Conservation (phyloP, 1,139 yeast genomes). For the Tardiomyces blankii region DNA sequence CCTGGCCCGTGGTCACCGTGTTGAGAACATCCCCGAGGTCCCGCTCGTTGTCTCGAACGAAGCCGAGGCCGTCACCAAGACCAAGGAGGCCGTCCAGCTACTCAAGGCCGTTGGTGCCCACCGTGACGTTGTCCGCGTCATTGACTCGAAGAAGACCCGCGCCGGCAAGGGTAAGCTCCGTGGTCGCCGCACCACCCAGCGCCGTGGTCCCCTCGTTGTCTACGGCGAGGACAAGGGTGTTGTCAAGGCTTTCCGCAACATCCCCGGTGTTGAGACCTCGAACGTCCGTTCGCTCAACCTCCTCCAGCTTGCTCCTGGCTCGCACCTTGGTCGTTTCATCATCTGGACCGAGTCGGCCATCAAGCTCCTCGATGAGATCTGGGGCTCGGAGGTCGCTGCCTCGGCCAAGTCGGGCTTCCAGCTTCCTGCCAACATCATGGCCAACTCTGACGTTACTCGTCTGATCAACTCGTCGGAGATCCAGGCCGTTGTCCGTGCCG, state of each 20-base stretch:
- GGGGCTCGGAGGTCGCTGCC: constrained; percentile 86
- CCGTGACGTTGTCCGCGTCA: constrained; percentile 95
- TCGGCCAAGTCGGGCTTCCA: constrained; percentile 84
- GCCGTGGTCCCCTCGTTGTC: constrained; percentile 99
- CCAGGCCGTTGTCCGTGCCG: constrained; percentile 97
- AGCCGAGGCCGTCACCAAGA: constrained; percentile 86
- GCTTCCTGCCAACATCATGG: constrained; percentile 86
- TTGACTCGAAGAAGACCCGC: constrained; percentile 97
- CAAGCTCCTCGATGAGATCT: constrained; percentile 91
- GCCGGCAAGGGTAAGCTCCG: constrained; percentile 99
- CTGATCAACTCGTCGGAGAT: constrained; percentile 98
- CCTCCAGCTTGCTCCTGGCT: constrained; percentile 99
- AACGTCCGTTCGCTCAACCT: constrained; percentile 88
- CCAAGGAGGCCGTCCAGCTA: constrained; percentile 98
- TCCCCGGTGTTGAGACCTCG: constrained; percentile 99
- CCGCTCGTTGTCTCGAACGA: constrained; percentile 96
- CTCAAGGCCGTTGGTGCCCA: constrained; percentile 98
- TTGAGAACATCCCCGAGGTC: constrained; percentile 95
- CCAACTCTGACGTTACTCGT: constrained; percentile 95
- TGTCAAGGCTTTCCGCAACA: constrained; percentile 98
- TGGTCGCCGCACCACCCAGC: constrained; percentile 99
- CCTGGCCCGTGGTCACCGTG: constrained; percentile 99
- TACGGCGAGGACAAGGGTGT: constrained; percentile 97
- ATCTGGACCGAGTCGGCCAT: constrained; percentile 99
- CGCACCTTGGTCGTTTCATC: constrained; percentile 98